Base-by-base conservation (phyloP, 176 grass and related monocot genomes). In the Eleusine coracana region DNA sequence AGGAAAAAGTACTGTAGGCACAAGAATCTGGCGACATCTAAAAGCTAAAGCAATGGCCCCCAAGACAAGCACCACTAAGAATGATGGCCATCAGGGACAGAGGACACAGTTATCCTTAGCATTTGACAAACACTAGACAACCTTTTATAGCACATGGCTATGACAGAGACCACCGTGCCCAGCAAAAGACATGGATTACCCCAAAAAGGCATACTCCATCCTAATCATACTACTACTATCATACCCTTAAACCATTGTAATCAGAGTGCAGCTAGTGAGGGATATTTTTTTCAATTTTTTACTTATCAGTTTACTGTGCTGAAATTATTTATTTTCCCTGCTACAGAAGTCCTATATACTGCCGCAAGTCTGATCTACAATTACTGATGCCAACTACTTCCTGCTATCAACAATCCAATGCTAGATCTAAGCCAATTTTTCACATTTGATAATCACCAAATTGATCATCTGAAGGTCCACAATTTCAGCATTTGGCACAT, bases 61-160 rank as follows among this genome's bases (percentile, higher is more conserved):
- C 77, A 44, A 71, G 77, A 80, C 52, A 81, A 88, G 76, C 5
- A 12, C 40, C 71, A 82, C 71, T 52, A 56, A 65, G 80, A 72
- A 89, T 85, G 87, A 81, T 85, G 44, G 71, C 34, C 44, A 85
- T 89, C 54, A 76, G 36, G 65, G 14, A 81, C 36, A 81, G 36
- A 65, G 70, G 87, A 71, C 82, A 81, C 82, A 76, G 54, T 81
- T 75, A 85, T 75, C 87, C 76, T 80, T 68, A 63, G 44, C 64
- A 81, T 65, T 85, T 64, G 87, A 80, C 64, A 75, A 75, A 74
- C 50, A 75, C 70, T 80, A 70, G 61, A 85, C 64, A 70, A 81
- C 23, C 65, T 81, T 89, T 88, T 76, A 2, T 51, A 71, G 77
- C 77, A 89, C 87, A 81, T 89, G 77, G 82, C 44, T 81, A 52